Evolutionary conservation across 2,329 filamentous ascomycete species (phyloP), one percentile per base, ranked within the genome.

Genomic region (Graphiopsis chlorocephala): DNA sequence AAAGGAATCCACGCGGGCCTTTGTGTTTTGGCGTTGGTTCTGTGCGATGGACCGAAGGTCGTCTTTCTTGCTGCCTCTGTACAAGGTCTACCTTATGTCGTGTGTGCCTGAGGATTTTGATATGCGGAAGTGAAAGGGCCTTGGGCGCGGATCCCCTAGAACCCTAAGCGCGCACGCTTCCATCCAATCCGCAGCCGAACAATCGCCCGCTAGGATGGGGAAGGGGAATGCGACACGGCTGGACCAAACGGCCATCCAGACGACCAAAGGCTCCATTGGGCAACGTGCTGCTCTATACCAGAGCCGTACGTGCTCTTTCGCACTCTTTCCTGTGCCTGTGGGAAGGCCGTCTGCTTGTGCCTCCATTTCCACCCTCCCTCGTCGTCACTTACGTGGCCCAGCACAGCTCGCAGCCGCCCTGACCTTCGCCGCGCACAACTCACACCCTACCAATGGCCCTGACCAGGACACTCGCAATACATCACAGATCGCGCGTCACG

Each of bases 381-480:
- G 53, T 25, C 55, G 35, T 23, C 28, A 25, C n/a, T 35, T 20
- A 15, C n/a, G 10, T 29, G 17, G 50, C 26, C 50, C 50, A 53
- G 50, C 55, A 28, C 55, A 58, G 35, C 55, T 33, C 23, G 15
- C n/a, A 57, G 31, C 31, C 57, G 31, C 55, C n/a, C 15, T 56
- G 53, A 29, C 6, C 35, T 31, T 7, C 17, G 11, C 50, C 15
- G 28, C 28, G 15, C 15, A 12, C 55, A 28, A 45, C 55, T n/a
- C 20, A 42, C 55, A n/a, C 6, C 55, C 25, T 12, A 52, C 47
- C 33, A 50, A 64, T 64, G 53, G 53, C 61, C 38, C 38, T 57
- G 61, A 50, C 17, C 61, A 50, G 38, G 38, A 35, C 60, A 28
- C n/a, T 3, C 33, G 20, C 20, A 29, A 28, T 52, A n/a, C 48